Conservation (phyloP, 495 filamentous ascomycete species). For the Penicillium salamii region DNA sequence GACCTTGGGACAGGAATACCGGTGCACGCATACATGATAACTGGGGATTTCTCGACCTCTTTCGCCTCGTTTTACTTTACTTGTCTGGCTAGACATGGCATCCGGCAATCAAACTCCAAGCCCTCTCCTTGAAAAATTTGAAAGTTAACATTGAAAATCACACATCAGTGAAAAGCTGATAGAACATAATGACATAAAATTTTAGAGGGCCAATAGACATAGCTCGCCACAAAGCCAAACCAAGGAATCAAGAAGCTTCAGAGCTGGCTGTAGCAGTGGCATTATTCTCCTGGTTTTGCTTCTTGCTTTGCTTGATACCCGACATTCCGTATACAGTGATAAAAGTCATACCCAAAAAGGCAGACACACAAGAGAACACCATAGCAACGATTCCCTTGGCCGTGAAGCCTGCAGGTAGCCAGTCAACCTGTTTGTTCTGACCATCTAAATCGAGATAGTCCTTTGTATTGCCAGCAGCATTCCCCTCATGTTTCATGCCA, state of each 20-base stretch:
- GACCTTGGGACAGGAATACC: too few relatives aligned
- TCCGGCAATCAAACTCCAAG: too few relatives aligned
- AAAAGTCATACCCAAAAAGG: slow-evolving; percentile 67
- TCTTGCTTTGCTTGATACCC: slow-evolving; percentile 12
- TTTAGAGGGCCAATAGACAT: too few relatives aligned
- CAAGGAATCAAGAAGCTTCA: slow-evolving; percentile 1
- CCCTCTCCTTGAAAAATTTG: too few relatives aligned
- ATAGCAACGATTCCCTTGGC: slow-evolving; percentile 67
- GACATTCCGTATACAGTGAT: slow-evolving; percentile 64
- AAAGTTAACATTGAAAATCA: too few relatives aligned
- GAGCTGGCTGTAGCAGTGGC: neutral
- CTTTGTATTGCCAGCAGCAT: slow-evolving; percentile 69
- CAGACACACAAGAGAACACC: slow-evolving; percentile 66
- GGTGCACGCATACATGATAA: too few relatives aligned
- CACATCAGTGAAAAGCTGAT: too few relatives aligned
- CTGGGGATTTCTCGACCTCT: too few relatives aligned
- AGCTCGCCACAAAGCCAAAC: too few relatives aligned
- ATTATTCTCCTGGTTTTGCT: slow-evolving; percentile 1
- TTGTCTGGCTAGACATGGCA: too few relatives aligned
- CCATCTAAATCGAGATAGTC: slow-evolving; percentile 65
- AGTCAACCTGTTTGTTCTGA: slow-evolving; percentile 51
- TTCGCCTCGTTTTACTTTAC: too few relatives aligned
- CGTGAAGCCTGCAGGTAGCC: slow-evolving; percentile 70
- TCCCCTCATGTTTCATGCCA: slow-evolving; percentile 52
- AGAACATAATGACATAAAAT: too few relatives aligned